Evolutionary conservation across 1,284 basidiomycete species (phyloP), one percentile per base, ranked within the genome.

Genomic region (Ustilago cynodontis): DNA sequence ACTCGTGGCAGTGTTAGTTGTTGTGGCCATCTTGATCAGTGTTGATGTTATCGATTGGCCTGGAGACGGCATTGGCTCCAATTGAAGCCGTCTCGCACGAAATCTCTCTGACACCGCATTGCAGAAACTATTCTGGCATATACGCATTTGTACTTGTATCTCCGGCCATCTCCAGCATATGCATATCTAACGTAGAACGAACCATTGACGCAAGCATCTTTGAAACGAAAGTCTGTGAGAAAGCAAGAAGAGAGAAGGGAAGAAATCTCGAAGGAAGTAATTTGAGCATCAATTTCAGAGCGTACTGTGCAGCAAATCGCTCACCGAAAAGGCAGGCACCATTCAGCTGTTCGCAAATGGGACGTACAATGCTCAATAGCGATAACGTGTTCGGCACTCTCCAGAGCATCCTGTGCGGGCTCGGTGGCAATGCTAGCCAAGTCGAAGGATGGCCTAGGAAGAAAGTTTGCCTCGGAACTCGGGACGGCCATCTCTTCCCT

Each of bases 41-140:
- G 28, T 72, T 11, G 77, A 79, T 37, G 70, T 79, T 26, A 79
- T 79, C 16, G 77, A 79, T 31, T 79, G 77, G 77, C 77, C 77
- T 6, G 77, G 77, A 35, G 77, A 79, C 31, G 77, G 77, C 0
- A 61, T 79, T 16, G 77, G 77, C 18, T 49, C 47, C 8, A 49
- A 49, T 49, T 49, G 47, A 49, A 49, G 47, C 22, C 47, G 39
- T 59, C 26, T 9, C 16, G 39, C 16, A 20, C 35, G 35, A 37
- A 6, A 37, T 13, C 35, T 37, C 14, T 37, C 35, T 11, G 35
- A 10, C 43, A 20, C 9, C 7, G n/a, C 39, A 26, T 57, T 4
- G 22, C 35, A 2, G 50, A 28, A 35, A 6, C 28, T 22, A 13
- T 28, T 22, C 16, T 22, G 26, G 41, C 37, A 41, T 51, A 28